A percentile compares a stretch with the other conserved stretches of the same genome.
These are phyloP conservation scores for Sporisorium graminicola DNA, from an alignment of 1,284 basidiomycete species.

Conservation along the genomic window DNA sequence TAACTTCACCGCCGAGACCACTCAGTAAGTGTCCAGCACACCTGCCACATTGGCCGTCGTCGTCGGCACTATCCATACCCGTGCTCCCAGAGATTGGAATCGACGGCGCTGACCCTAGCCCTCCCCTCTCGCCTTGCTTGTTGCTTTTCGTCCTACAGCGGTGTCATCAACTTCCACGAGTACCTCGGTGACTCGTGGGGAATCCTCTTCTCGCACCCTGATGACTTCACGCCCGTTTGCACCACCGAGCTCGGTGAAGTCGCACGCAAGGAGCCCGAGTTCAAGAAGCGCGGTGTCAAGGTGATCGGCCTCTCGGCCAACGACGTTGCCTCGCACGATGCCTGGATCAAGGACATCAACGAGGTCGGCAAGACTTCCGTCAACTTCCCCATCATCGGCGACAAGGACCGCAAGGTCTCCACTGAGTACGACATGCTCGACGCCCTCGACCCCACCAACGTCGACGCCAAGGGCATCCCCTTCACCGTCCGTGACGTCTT, in stretches of 20 bases:
- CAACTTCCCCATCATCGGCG: conserved; percentile 95
- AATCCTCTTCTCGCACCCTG: conserved; percentile 78
- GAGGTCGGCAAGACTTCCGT: conserved; percentile 81
- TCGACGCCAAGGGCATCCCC: conserved; percentile 84
- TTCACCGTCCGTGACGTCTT: conserved; percentile 74
- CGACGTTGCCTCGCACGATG: conserved; percentile 80
- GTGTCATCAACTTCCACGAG: conserved; percentile 80
- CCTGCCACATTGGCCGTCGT: background rate
- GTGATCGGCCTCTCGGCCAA: conserved; percentile 84
- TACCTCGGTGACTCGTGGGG: conserved; percentile 90
- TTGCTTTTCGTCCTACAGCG: conserved; percentile 25
- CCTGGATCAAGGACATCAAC: conserved; percentile 89
- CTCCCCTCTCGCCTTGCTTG: background rate
- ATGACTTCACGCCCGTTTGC: conserved; percentile 73
- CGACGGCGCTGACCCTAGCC: background rate
- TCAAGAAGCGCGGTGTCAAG: conserved; percentile 88
- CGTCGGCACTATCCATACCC: no score
- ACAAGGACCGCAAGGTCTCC: conserved; percentile 79
- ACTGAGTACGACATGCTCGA: conserved; percentile 91
- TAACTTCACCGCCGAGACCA: conserved; percentile 68
- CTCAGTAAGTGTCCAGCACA: conserved; percentile 49
- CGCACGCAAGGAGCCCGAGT: conserved; percentile 86
- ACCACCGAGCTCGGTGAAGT: conserved; percentile 97
- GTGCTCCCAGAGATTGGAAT: no score
- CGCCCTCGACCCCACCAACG: conserved; percentile 91